Evolutionary conservation across 1,139 yeast genomes (phyloP), one percentile per base, ranked within the genome.

Genomic region (Diutina rugosa): DNA sequence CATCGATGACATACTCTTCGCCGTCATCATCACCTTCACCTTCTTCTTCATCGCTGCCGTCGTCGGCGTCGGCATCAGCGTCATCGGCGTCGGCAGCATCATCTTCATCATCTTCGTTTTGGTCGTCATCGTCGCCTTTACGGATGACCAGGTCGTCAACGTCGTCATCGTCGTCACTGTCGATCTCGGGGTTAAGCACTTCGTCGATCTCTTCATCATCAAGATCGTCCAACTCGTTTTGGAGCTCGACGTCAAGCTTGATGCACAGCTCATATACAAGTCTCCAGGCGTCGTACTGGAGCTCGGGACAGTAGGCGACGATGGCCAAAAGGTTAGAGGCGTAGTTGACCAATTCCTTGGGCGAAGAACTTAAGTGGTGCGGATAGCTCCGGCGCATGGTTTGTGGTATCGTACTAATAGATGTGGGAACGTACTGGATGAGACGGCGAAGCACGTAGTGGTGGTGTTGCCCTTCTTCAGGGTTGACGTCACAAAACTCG

Each of bases 241-340:
- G 97, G 59, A 91, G 74, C 68, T 90, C 98, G n/a, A 91, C 97
- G 69, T 93, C 99, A 53, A 93, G 74, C 62, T 90, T 88, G 59
- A 93, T 90, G 57, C 89, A 79, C 61, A 84, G 81, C 67, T 91
- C 97, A 52, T 90, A 73, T 28, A 91, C 76, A 58, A 89, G 70
- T 35, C 86, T 85, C 97, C 97, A 91, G 7, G 88, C 77, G 57
- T 82, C 81, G 61, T 80, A 79, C 62, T 83, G 81, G 60, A 90
- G 72, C 63, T 90, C 97, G 5, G 84, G 82, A 61, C 93, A 87
- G 67, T 91, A 91, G 10, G 76, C 73, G 35, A 84, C 72, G 47
- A 88, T 68, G 45, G 67, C 66, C 56, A 91, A 71, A 55, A 89
- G 67, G 65, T 91, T 90, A 21, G 73, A 69, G 26, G 87, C 81